These are phyloP conservation scores for Aspergillus calidoustus DNA, from an alignment of 2,329 filamentous ascomycete genomes.

Conservation along the genomic window DNA sequence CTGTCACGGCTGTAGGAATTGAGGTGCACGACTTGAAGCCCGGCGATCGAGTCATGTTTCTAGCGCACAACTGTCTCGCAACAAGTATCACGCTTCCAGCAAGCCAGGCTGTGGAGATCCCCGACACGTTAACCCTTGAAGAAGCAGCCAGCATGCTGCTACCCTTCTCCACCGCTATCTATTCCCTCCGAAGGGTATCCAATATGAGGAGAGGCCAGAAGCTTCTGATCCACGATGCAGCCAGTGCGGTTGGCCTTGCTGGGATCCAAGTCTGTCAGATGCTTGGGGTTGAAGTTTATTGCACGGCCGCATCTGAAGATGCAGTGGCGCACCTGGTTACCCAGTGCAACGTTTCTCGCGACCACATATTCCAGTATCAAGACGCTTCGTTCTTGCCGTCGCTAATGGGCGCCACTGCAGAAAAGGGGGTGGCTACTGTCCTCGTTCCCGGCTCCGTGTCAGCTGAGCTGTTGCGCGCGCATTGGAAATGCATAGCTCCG, in stretches of 20 bases:
- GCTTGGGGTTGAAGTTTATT: constrained; percentile 30
- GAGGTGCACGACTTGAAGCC: constrained; percentile 27
- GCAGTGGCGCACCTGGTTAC: constrained; percentile 28
- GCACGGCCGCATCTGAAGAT: constrained; percentile 26
- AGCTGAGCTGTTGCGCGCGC: constrained; percentile 23
- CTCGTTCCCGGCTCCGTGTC: constrained; percentile 28
- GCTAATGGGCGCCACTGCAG: constrained; percentile 12
- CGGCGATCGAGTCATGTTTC: constrained; percentile 38
- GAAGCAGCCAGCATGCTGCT: neutral
- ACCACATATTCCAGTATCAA: constrained; percentile 32
- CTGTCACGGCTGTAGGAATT: constrained; percentile 36
- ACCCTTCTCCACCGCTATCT: constrained; percentile 25
- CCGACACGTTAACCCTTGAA: constrained; percentile 21
- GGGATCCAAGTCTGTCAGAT: constrained; percentile 30
- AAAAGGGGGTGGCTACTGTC: constrained; percentile 13
- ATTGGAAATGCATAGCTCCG: constrained; percentile 26
- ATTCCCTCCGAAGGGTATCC: constrained; percentile 29
- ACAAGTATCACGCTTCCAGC: constrained; percentile 20
- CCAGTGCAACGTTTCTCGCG: constrained; percentile 22
- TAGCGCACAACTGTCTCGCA: constrained; percentile 11
- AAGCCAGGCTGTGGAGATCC: constrained; percentile 22
- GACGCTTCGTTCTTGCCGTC: constrained; percentile 21
- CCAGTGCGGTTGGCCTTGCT: constrained; percentile 32
- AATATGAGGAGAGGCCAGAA: constrained; percentile 30
- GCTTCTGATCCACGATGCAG: constrained; percentile 32